A percentile compares a stretch with the other conserved stretches of the same genome.
These are phyloP conservation scores for Polygonum aviculare DNA, from an alignment of 148 eudicot genomes.

Conservation along the genomic window DNA sequence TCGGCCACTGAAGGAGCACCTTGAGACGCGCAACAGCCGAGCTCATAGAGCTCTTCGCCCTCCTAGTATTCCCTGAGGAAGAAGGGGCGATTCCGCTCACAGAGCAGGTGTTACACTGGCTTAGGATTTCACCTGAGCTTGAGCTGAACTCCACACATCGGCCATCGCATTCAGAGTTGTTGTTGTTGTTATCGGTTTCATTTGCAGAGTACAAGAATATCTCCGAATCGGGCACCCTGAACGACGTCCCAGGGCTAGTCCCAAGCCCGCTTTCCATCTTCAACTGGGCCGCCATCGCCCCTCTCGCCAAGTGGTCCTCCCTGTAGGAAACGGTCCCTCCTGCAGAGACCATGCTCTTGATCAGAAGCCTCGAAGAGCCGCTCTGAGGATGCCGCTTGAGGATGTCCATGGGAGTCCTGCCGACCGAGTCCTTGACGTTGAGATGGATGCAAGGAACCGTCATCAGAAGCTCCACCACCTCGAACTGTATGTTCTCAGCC, in stretches of 20 bases:
- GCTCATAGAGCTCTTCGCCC: conserved; percentile 13
- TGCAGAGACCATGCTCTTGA: conserved; percentile 41
- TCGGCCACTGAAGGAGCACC: conserved; percentile 39
- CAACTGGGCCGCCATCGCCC: conserved; percentile 25
- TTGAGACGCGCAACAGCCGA: conserved; percentile 37
- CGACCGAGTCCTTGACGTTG: conserved; percentile 42
- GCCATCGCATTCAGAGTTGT: conserved; percentile 19
- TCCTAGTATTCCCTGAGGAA: not conserved
- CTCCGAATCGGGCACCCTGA: conserved; percentile 67
- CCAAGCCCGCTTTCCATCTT: conserved; percentile 47
- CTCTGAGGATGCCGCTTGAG: conserved; percentile 49
- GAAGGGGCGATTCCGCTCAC: not conserved
- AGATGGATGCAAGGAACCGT: conserved; percentile 31
- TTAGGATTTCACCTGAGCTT: conserved; percentile 4
- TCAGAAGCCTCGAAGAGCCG: conserved; percentile 35
- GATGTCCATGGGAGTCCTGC: conserved; percentile 60
- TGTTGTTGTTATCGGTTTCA: conserved; percentile 13
- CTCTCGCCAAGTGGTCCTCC: conserved; percentile 26
- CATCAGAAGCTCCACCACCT: conserved; percentile 58
- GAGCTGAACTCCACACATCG: conserved; percentile 6
- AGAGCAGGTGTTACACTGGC: conserved; percentile 1
- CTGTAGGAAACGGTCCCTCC: conserved; percentile 39
- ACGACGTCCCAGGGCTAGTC: conserved; percentile 76
- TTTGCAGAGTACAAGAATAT: conserved; percentile 34
- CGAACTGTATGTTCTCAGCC: conserved; percentile 36